Conservation (phyloP, 768 basidiomycete genomes). For the Termitomyces sp. region DNA sequence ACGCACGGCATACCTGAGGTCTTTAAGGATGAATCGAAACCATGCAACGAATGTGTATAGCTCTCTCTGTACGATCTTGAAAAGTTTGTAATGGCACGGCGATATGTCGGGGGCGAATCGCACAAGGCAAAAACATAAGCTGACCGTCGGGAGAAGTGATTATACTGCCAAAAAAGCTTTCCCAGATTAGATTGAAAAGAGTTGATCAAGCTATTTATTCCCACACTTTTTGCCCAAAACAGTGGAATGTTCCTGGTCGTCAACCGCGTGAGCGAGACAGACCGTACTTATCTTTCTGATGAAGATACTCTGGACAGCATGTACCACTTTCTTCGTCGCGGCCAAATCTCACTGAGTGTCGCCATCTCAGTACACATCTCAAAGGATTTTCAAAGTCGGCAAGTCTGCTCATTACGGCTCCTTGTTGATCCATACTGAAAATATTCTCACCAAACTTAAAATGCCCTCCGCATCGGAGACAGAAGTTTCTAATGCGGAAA, state of each 20-base stretch:
- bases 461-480: no score
- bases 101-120: slow-evolving; percentile 17
- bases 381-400: not conserved
- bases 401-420: no score
- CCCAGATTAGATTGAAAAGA: slow-evolving; percentile 16
- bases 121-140: slow-evolving; percentile 16
- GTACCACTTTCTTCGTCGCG: not conserved
- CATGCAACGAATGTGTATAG: no score
- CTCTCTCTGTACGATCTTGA: not conserved
- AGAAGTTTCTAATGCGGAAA: not conserved
- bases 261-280: slow-evolving; percentile 21
- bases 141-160: slow-evolving; percentile 9
- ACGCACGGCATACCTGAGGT: not conserved
- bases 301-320: not conserved
- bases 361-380: not conserved
- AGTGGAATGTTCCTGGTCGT: slow-evolving; percentile 25
- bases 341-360: not conserved
- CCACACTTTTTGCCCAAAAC: slow-evolving; percentile 26
- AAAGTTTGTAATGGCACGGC: slow-evolving; percentile 7
- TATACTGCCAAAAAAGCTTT: slow-evolving; percentile 16
- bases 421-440: no score
- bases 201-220: slow-evolving; percentile 14
- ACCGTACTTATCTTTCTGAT: not conserved
- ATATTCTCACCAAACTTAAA: no score
- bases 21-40: not conserved